Conservation (phyloP, 1,139 yeast species). For the Yamadazyma conglobata region DNA sequence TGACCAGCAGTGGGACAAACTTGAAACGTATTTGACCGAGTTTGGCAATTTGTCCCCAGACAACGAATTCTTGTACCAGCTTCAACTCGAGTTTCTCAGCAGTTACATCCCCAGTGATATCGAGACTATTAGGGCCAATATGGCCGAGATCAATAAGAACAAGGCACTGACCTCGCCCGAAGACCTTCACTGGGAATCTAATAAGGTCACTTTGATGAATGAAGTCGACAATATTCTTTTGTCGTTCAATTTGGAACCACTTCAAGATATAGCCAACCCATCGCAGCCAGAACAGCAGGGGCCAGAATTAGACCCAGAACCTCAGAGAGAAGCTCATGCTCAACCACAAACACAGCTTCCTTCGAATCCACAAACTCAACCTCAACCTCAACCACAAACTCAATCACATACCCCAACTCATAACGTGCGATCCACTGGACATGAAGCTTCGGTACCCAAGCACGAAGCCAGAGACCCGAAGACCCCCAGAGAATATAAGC, state of each 20-base stretch:
- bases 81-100: slow-evolving; percentile 16
- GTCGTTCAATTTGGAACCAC: slow-evolving; percentile 16
- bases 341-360: not conserved
- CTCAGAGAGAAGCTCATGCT: not conserved
- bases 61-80: slow-evolving; percentile 13
- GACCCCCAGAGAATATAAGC: too few relatives aligned
- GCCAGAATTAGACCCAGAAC: slow-evolving; percentile 2
- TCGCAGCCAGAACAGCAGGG: slow-evolving; percentile 3
- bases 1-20: slow-evolving; percentile 13
- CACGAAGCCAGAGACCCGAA: too few relatives aligned
- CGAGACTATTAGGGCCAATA: slow-evolving; percentile 9
- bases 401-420: too few relatives aligned
- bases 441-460: too few relatives aligned
- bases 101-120: slow-evolving; percentile 12
- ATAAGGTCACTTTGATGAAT: slow-evolving; percentile 15
- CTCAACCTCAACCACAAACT: not conserved
- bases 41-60: slow-evolving; percentile 13
- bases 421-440: too few relatives aligned
- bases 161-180: slow-evolving; percentile 9
- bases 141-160: slow-evolving; percentile 8
- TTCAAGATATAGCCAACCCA: slow-evolving; percentile 11
- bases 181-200: slow-evolving; percentile 18
- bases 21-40: slow-evolving; percentile 14
- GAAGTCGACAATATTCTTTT: slow-evolving; percentile 21
- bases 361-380: not conserved